These are phyloP conservation scores for Kwoniella sp. DNA, from an alignment of 768 basidiomycete genomes.

Conservation along the genomic window DNA sequence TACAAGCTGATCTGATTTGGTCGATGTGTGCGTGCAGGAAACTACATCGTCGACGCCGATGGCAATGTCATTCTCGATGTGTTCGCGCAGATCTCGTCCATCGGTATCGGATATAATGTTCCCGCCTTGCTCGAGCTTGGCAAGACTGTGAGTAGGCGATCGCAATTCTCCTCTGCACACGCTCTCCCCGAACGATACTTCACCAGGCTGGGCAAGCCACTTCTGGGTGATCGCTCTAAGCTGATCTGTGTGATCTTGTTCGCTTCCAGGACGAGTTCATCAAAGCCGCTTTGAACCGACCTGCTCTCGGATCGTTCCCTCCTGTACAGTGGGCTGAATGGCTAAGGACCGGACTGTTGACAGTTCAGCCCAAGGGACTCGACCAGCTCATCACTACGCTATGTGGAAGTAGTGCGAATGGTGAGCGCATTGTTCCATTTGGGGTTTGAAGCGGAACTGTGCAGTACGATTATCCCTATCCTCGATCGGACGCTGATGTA, in stretches of 20 bases:
- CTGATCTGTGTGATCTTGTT: neutral
- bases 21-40: conserved; percentile 38
- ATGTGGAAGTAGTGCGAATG: conserved; percentile 51
- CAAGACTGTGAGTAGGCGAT: conserved; percentile 35
- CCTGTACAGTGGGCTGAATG: conserved; percentile 49
- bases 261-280: conserved; percentile 53
- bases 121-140: conserved; percentile 52
- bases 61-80: conserved; percentile 59
- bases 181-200: neutral
- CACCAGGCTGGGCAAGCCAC: neutral
- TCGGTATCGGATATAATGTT: conserved; percentile 57
- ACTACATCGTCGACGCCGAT: conserved; percentile 59
- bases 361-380: conserved; percentile 57
- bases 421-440: conserved; percentile 14
- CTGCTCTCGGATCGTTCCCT: conserved; percentile 59
- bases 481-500: no score
- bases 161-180: neutral
- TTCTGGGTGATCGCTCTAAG: no score
- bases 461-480: conserved; percentile 3
- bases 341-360: conserved; percentile 54
- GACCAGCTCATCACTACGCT: conserved; percentile 56
- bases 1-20: neutral
- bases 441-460: no score
- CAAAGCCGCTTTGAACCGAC: conserved; percentile 57
- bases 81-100: conserved; percentile 57